A percentile compares a stretch with the other conserved stretches of the same genome.
These are phyloP conservation scores for Glutinoglossum americanum DNA, from an alignment of 495 filamentous ascomycete genomes.

Conservation along the genomic window DNA sequence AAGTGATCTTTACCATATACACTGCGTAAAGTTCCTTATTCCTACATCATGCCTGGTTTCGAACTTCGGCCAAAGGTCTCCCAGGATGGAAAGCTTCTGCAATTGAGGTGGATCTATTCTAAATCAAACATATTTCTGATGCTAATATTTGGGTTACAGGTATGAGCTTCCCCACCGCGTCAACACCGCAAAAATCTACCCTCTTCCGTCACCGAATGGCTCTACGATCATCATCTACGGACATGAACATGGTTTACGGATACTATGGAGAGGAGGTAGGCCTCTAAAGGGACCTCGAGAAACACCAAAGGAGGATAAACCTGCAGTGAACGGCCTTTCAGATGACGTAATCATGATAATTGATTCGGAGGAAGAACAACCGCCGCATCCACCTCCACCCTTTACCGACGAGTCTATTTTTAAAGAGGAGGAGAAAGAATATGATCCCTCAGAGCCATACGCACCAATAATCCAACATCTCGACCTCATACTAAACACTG, in stretches of 20 bases:
- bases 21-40: not conserved
- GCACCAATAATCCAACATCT: conserved; percentile 18
- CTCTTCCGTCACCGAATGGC: conserved; percentile 57
- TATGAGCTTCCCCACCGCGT: conserved; percentile 58
- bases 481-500: conserved; percentile 15
- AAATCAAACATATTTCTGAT: not conserved
- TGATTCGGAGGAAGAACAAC: conserved; percentile 57
- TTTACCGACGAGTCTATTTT: conserved; percentile 19
- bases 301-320: conserved; percentile 13
- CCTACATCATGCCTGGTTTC: not conserved
- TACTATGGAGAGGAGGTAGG: conserved; percentile 64
- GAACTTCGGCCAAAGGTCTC: not conserved
- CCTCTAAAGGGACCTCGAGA: conserved; percentile 28
- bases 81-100: not conserved
- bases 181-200: conserved; percentile 52
- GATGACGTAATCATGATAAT: conserved; percentile 52
- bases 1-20: not conserved
- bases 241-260: conserved; percentile 52
- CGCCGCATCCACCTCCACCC: conserved; percentile 4
- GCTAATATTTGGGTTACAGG: conserved; percentile 20
- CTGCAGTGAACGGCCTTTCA: conserved; percentile 16
- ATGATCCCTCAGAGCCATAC: conserved; percentile 28
- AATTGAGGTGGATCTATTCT: not conserved
- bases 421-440: conserved; percentile 35
- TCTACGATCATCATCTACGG: conserved; percentile 69